Evolutionary conservation across 75 land plant genomes (phyloP), one percentile per base, ranked within the genome.

Genomic region (Selaginella moellendorffii): DNA sequence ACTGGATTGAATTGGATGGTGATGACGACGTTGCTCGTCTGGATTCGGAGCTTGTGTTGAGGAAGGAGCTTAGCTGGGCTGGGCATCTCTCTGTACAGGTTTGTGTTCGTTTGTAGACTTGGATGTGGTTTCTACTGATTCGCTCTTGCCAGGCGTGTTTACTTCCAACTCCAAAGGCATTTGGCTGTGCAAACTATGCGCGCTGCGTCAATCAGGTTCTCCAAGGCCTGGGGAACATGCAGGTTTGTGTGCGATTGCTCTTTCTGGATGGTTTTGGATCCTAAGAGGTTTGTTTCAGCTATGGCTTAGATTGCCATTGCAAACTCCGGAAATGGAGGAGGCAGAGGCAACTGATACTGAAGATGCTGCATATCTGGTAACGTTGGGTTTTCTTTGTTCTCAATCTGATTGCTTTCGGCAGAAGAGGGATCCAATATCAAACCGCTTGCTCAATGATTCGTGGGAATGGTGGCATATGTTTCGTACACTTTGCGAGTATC

Each of bases 1-100:
- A 83, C 0, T 95, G 99, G 99, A 82, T 95, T 74, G 97, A 95
- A 66, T 71, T 95, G 68, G 99, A 95, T 76, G 80, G 96, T 10
- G 78, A 82, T 9, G 82, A 90, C 69, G 86, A 87, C 14, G 62
- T 65, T 1, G 66, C 79, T 24, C 77, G 99, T 1, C 36, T 31
- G 28, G 91, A 90, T 70, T 87, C 97, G 31, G 99, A 95, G 68
- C 79, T 70, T 8, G 67, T 88, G 20, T 56, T 95, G 60, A 86
- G 81, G 65, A 87, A 86, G 71, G 99, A 95, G 74, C 67, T 90
- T 31, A 72, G 88, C 28, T 95, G 97, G 99, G 99, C 99, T 54
- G 66, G 91, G 30, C 99, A 95, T 72, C 83, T 95, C 0, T 95
- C 99, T 19, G 46, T 89, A 20, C 96, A 89, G 84, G 96, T 86